Percentiles rank a stretch among this genome's conserved stretches.
Evolutionary conservation across 2,329 filamentous ascomycete genomes (phyloP).

Genomic region (Davidsoniella neocaledoniae): DNA sequence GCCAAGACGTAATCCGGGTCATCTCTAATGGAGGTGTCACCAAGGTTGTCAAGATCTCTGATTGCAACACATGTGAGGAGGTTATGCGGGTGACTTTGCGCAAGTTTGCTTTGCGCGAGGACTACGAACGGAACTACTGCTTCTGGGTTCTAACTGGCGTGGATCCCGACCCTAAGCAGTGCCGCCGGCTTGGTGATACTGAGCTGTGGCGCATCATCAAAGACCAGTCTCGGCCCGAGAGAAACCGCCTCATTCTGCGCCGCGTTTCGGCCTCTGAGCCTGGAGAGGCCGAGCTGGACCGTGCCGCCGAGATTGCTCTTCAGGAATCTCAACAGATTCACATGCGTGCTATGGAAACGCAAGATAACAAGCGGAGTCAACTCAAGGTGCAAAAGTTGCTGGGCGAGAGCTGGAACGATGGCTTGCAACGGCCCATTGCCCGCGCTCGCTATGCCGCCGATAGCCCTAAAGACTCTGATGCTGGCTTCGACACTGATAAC

Average conservation of each 20-base stretch:
- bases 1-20: slow-evolving; percentile 79
- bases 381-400: slow-evolving; percentile 78
- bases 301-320: slow-evolving; percentile 74
- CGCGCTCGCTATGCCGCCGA: slow-evolving; percentile 54
- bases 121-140: slow-evolving; percentile 88
- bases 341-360: slow-evolving; percentile 40
- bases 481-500: slow-evolving; percentile 24
- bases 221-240: slow-evolving; percentile 67
- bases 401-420: slow-evolving; percentile 71
- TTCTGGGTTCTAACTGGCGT: slow-evolving; percentile 84
- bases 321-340: slow-evolving; percentile 70
- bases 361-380: slow-evolving; percentile 58
- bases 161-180: slow-evolving; percentile 66
- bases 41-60: slow-evolving; percentile 84
- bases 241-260: slow-evolving; percentile 76
- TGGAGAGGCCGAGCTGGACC: slow-evolving; percentile 67
- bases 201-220: slow-evolving; percentile 87
- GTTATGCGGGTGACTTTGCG: slow-evolving; percentile 78
- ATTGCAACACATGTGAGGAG: slow-evolving; percentile 81
- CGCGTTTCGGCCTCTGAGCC: slow-evolving; percentile 89
- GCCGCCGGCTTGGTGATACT: slow-evolving; percentile 65
- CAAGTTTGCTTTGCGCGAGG: slow-evolving; percentile 76
- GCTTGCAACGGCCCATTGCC: slow-evolving; percentile 62
- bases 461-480: slow-evolving; percentile 27
- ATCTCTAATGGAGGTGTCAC: slow-evolving; percentile 85